These are phyloP conservation scores for Aspergillus fumigatiaffinis DNA, from an alignment of 2,329 filamentous ascomycete species.

Conservation along the genomic window DNA sequence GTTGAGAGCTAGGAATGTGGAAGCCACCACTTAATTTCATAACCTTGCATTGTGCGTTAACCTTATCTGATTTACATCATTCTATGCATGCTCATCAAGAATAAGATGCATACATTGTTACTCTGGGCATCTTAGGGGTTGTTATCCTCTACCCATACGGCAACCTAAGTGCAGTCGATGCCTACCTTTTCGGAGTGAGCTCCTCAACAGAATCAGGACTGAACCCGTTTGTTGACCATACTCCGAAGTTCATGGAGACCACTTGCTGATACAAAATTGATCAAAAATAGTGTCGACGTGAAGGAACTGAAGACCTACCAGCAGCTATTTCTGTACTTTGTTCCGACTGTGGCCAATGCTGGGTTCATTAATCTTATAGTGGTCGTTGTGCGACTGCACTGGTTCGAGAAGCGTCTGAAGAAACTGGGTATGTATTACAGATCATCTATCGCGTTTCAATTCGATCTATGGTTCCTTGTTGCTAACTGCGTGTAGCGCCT, in stretches of 20 bases:
- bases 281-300: slow-evolving; percentile 45
- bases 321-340: slow-evolving; percentile 50
- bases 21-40: slow-evolving; percentile 25
- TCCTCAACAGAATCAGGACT: slow-evolving; percentile 50
- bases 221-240: slow-evolving; percentile 42
- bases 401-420: slow-evolving; percentile 48
- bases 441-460: neutral
- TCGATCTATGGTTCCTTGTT: neutral
- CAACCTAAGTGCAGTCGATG: slow-evolving; percentile 44
- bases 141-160: slow-evolving; percentile 38
- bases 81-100: neutral
- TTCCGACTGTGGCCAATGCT: slow-evolving; percentile 48
- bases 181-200: slow-evolving; percentile 50
- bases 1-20: slow-evolving; percentile 15
- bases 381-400: slow-evolving; percentile 46
- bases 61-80: neutral
- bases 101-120: slow-evolving; percentile 41
- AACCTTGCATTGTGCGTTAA: slow-evolving; percentile 26
- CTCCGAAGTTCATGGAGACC: too few species aligned
- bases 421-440: slow-evolving; percentile 24
- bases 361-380: slow-evolving; percentile 50
- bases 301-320: slow-evolving; percentile 50
- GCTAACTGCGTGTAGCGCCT: slow-evolving; percentile 4
- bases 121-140: slow-evolving; percentile 33
- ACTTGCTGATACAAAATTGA: neutral